Conservation (phyloP, 129 eudicot species). For the Tagetes patula region DNA sequence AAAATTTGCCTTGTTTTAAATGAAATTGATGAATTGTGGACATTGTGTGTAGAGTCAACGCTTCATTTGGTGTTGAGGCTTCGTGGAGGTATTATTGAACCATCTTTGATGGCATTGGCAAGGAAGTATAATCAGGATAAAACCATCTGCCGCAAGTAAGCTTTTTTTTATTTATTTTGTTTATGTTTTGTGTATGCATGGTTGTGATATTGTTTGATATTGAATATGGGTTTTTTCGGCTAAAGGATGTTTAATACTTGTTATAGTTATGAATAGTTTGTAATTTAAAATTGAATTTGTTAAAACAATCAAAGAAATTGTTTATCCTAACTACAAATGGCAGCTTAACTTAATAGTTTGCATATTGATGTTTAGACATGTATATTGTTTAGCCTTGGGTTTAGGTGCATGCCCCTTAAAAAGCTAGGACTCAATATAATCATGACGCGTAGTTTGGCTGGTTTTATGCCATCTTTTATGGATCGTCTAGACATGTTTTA, state of each 20-base stretch:
- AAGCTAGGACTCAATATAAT: too few species aligned
- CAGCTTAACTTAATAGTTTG: too few species aligned
- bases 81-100: constrained; percentile 70
- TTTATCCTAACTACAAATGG: not conserved
- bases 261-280: not conserved
- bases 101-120: constrained; percentile 64
- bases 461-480: too few species aligned
- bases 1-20: too few species aligned
- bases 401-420: too few species aligned
- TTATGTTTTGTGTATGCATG: not conserved
- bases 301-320: not conserved
- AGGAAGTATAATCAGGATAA: constrained; percentile 66
- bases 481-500: too few species aligned
- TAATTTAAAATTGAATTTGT: not conserved
- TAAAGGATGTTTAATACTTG: not conserved
- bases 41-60: constrained; percentile 46
- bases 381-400: too few species aligned
- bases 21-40: not conserved
- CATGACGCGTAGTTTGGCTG: too few species aligned
- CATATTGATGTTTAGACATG: too few species aligned
- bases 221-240: not conserved
- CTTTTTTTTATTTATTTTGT: not conserved
- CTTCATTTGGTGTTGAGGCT: constrained; percentile 69
- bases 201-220: not conserved
- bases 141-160: constrained; percentile 70